Base-by-base conservation (phyloP, 495 filamentous ascomycete species). In the Penicillium bialowiezense region DNA sequence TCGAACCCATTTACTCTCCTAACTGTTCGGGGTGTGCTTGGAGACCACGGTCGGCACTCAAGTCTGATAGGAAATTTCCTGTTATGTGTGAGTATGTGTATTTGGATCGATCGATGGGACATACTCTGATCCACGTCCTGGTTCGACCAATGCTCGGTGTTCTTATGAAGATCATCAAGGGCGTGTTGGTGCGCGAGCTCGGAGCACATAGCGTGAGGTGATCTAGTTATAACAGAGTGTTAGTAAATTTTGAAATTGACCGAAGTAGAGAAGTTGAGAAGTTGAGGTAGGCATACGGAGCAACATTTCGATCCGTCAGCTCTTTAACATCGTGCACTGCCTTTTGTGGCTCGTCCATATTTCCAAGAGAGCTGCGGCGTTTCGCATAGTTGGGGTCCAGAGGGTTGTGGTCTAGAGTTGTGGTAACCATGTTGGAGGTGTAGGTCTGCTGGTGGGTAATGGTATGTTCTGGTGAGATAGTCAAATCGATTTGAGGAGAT, bases 131-230 rank as follows among this genome's bases (percentile, higher is more conserved):
- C 41, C 9, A 54, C 36, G 20, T 50, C 48, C 9, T 48, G 34
- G 1, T 52, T 39, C 3, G 50, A 41, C 9, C 24, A 49, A 31
- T 59, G 61, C 18, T 62, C 58, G 9, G 50, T 62, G n/a, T 48
- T 48, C 31, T 55, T 40, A 7, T 64, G 50, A 3, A 64, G 50
- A 37, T 56, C 52, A 17, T 64, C 61, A 4, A 62, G 17, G n/a
- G 61, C 61, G 28, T 64, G 58, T 12, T 62, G 55, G 9, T 64
- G 61, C 0, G 61, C 61, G 3, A 62, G 58, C 28, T 64, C 58
- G 3, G 55, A 46, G 28, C 58, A 64, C 44, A 48, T 55, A 0
- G 55, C 29, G 36, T 56, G 46, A 3, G 58, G 46, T n/a, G 61
- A 57, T n/a, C 61, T 64, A 20, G 18, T 8, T 9, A 7, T 37